phyloP scores from a whole-genome alignment of 2,329 filamentous ascomycete genomes.

The Periconia digitata region DNA sequence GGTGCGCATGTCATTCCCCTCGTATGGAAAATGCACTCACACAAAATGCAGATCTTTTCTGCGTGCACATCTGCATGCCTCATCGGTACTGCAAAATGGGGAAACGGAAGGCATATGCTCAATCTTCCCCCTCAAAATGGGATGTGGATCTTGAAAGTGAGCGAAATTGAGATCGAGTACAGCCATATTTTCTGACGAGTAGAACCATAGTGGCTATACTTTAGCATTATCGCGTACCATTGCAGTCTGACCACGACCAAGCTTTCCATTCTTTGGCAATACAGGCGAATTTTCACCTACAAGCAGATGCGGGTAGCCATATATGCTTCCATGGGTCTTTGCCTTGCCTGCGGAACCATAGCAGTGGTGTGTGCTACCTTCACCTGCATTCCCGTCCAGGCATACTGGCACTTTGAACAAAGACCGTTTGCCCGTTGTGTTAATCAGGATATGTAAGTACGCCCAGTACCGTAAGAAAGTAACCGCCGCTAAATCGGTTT shows the following conservation, averaged over 20 bases:
- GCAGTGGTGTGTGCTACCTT: constrained; percentile 18
- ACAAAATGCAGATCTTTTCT: not conserved
- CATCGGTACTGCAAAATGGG: constrained; percentile 1
- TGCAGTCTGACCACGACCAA: constrained; percentile 26
- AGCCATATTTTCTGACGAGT: constrained; percentile 4
- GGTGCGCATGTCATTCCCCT: not conserved
- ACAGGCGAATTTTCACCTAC: constrained; percentile 28
- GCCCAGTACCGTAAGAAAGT: not conserved
- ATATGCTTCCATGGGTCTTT: constrained; percentile 22
- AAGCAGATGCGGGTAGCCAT: constrained; percentile 24
- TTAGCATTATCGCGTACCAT: constrained; percentile 29
- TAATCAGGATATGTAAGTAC: constrained; percentile 18
- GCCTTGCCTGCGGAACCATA: constrained; percentile 17
- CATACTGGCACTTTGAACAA: constrained; percentile 23
- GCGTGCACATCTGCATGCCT: not conserved
- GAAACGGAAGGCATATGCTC: constrained; percentile 23
- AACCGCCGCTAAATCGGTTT: not conserved
- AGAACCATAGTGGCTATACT: constrained; percentile 23
- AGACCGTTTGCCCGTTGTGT: constrained; percentile 20
- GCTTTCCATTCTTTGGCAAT: constrained; percentile 31
- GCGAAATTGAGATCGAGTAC: not conserved
- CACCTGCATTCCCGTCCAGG: constrained; percentile 23
- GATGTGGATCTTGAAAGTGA: constrained; percentile 17
- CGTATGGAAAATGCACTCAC: not conserved
- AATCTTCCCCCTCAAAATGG: constrained; percentile 19